phyloP scores from a whole-genome alignment of 192 early-diverging fungal genomes.

The Backusella macrospora region DNA sequence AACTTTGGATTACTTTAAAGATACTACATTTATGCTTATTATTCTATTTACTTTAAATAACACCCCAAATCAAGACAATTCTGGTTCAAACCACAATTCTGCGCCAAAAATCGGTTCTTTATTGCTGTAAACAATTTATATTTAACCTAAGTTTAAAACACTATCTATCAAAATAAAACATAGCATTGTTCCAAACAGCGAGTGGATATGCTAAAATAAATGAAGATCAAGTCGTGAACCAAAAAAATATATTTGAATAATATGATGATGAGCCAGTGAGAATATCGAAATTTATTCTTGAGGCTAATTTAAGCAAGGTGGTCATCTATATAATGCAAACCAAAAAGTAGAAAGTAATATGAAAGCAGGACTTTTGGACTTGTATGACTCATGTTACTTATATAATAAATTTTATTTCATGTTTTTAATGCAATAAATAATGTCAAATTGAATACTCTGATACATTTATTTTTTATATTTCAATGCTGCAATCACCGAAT shows the following conservation, averaged over 20 bases:
- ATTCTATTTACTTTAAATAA: not conserved
- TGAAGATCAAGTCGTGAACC: not conserved
- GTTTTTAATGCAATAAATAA: not conserved
- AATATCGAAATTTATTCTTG: not conserved
- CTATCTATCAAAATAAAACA: not conserved
- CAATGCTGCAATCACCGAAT: too few relatives aligned
- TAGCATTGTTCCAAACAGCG: not conserved
- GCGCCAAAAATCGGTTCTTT: not conserved
- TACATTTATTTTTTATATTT: too few relatives aligned
- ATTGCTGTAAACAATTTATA: not conserved
- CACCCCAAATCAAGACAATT: not conserved
- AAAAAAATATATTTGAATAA: not conserved
- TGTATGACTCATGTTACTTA: not conserved
- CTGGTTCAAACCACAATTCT: not conserved
- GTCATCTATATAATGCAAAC: not conserved
- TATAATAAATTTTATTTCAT: not conserved
- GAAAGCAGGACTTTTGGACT: not conserved
- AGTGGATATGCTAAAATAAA: not conserved
- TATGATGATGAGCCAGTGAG: too few relatives aligned
- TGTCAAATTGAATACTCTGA: too few relatives aligned
- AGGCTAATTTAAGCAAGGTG: not conserved
- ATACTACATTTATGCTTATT: not conserved
- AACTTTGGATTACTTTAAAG: not conserved
- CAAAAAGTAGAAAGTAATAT: not conserved
- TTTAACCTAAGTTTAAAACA: not conserved